Evolutionary conservation across 352 stramenopile species (phyloP), one percentile per base, ranked within the genome.

Genomic region (Pythium pyrilobum): DNA sequence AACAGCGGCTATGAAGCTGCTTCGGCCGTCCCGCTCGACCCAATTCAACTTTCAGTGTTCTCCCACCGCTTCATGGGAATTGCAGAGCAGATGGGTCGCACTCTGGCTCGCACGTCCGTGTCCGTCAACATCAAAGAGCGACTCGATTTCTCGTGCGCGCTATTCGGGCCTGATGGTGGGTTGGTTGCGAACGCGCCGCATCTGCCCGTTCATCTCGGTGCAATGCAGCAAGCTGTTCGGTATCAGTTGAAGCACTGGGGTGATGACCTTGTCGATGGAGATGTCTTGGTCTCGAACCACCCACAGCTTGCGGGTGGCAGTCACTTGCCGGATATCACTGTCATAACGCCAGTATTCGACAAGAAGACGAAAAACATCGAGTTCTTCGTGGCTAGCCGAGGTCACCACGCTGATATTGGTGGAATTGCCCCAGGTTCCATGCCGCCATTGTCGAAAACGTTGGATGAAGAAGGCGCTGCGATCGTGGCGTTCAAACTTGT

Each of bases 41-140:
- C 96, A 13, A 98, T 99, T 55, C 90, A 98, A 64, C 81, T 99
- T 10, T 97, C 92, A 0, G 85, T 98, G 7, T 99, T 98, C 64
- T 92, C 94, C 13, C 95, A 99, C 67, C 85, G 96, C 29, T 99
- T 99, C 75, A 99, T 99, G 97, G 94, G 96, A 16, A 99, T 99
- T 69, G 97, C 97, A 7, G 97, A 99, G 75, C 96, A 99, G 77
- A 99, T 99, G 96, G 97, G 97, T 13, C 83, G 95, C 46, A 99
- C 96, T 11, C 69, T 99, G 25, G 93, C 97, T 50, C 79, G 95
- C 15, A 98, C 95, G 3, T 97, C 87, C 0, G 92, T 98, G 50
- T 98, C 92, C 24, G 97, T 99, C 44, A 99, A 99, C 64, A 99
- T 99, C 68, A 99, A 99, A 69, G 97, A 99, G 68, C 81, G 97